A percentile compares a stretch with the other conserved stretches of the same genome.
phyloP scores from a whole-genome alignment of 2,329 filamentous ascomycete genomes.

The Hymenoscyphus fructigenus region DNA sequence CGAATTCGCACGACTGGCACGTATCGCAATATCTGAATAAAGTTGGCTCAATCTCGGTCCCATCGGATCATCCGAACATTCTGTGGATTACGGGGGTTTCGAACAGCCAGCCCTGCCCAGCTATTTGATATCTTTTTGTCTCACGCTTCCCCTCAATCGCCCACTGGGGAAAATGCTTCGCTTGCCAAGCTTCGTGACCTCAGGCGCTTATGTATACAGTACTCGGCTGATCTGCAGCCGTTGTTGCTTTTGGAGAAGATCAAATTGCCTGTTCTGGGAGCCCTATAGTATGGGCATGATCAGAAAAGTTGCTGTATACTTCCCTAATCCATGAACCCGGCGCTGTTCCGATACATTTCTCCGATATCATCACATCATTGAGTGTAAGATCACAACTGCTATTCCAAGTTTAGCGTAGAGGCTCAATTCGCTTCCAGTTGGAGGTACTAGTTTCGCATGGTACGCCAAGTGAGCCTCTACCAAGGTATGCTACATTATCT shows the following conservation, averaged over 20 bases:
- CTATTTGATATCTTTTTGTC: not conserved
- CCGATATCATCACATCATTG: not conserved
- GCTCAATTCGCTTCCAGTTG: not conserved
- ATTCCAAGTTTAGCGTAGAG: not conserved
- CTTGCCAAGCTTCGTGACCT: not conserved
- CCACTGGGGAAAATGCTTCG: not conserved
- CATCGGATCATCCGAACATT: not conserved
- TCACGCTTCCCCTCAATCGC: not conserved
- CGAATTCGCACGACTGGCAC: not conserved
- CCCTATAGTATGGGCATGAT: not conserved
- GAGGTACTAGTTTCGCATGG: not conserved
- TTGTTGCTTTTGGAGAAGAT: not conserved
- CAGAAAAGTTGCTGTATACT: not conserved
- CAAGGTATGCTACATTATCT: too few species aligned
- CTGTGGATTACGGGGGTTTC: not conserved
- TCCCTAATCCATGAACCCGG: not conserved
- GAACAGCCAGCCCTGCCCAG: not conserved
- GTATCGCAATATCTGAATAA: not conserved
- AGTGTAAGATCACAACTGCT: not conserved
- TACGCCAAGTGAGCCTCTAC: slow-evolving; percentile 1
- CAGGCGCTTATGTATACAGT: not conserved
- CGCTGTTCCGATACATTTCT: too few species aligned
- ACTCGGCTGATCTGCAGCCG: not conserved
- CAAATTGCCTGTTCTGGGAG: not conserved
- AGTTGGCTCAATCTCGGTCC: not conserved